A percentile compares a stretch with the other conserved stretches of the same genome.
Evolutionary conservation across 75 land plant genomes (phyloP).

Genomic region (Sequoiadendron giganteum): DNA sequence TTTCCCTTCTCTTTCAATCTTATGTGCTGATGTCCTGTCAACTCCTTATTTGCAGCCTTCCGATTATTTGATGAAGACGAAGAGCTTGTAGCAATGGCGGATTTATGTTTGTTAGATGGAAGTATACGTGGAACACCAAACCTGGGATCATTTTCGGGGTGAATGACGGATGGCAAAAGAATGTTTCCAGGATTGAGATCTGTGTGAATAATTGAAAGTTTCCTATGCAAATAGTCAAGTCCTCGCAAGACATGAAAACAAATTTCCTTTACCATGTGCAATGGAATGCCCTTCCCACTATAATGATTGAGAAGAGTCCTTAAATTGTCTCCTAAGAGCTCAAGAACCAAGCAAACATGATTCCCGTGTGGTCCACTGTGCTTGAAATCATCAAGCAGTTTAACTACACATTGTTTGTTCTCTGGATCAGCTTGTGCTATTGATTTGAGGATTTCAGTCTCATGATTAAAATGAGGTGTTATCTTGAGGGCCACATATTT

Average conservation of each 20-base stretch:
- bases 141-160: slow-evolving; percentile 39
- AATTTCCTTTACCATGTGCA: slow-evolving; percentile 73
- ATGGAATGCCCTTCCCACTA: slow-evolving; percentile 74
- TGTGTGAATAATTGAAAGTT: slow-evolving; percentile 90
- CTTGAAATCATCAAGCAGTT: slow-evolving; percentile 84
- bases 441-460: slow-evolving; percentile 74
- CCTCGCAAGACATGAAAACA: slow-evolving; percentile 67
- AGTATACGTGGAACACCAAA: slow-evolving; percentile 48
- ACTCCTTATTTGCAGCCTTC: too few relatives aligned
- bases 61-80: too few relatives aligned
- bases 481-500: slow-evolving; percentile 90
- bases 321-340: slow-evolving; percentile 90
- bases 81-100: too few relatives aligned
- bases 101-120: background rate
- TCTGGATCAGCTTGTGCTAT: slow-evolving; percentile 65
- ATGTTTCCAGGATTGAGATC: slow-evolving; percentile 95
- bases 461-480: slow-evolving; percentile 88
- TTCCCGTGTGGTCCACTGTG: slow-evolving; percentile 82
- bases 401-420: slow-evolving; percentile 75
- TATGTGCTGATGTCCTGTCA: too few relatives aligned
- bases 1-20: background rate
- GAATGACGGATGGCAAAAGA: slow-evolving; percentile 41
- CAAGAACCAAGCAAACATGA: slow-evolving; percentile 96
- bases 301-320: slow-evolving; percentile 69
- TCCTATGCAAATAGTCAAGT: slow-evolving; percentile 74